phyloP scores from a whole-genome alignment of 2,329 filamentous ascomycete species.

The Fusarium protoensiforme region DNA sequence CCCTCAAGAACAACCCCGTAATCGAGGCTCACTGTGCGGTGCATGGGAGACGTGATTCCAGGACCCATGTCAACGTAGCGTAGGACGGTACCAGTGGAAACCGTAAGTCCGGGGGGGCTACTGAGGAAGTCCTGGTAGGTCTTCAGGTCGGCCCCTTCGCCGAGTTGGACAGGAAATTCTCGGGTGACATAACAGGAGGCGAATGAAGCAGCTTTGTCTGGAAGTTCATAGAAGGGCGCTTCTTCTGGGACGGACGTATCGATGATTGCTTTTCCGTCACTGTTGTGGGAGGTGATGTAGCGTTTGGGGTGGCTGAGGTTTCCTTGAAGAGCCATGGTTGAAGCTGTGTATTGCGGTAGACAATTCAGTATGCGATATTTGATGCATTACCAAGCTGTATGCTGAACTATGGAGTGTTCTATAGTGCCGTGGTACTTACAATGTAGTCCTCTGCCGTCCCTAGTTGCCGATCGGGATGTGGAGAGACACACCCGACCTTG shows the following conservation, averaged over 20 bases:
- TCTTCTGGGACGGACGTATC: constrained; percentile 7
- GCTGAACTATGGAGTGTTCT: not conserved
- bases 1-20: constrained; percentile 67
- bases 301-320: constrained; percentile 35
- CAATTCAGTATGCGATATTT: too few species aligned
- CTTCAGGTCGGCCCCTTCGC: constrained; percentile 32
- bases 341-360: not conserved
- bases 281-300: constrained; percentile 43
- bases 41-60: constrained; percentile 29
- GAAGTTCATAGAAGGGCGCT: constrained; percentile 35
- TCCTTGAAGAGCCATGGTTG: constrained; percentile 26
- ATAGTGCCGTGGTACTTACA: not conserved
- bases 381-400: not conserved
- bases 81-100: constrained; percentile 54
- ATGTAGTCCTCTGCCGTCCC: not conserved
- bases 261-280: constrained; percentile 42
- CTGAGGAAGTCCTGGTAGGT: constrained; percentile 32
- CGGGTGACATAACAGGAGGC: constrained; percentile 42
- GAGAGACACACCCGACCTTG: not conserved
- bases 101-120: constrained; percentile 42
- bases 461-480: constrained; percentile 25
- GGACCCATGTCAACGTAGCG: constrained; percentile 62
- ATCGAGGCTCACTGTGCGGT: constrained; percentile 66
- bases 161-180: constrained; percentile 36
- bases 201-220: constrained; percentile 33